Percentiles rank a stretch among this genome's conserved stretches.
Conservation (phyloP, 495 filamentous ascomycete genomes). For the Chaetomidium leptoderma region DNA sequence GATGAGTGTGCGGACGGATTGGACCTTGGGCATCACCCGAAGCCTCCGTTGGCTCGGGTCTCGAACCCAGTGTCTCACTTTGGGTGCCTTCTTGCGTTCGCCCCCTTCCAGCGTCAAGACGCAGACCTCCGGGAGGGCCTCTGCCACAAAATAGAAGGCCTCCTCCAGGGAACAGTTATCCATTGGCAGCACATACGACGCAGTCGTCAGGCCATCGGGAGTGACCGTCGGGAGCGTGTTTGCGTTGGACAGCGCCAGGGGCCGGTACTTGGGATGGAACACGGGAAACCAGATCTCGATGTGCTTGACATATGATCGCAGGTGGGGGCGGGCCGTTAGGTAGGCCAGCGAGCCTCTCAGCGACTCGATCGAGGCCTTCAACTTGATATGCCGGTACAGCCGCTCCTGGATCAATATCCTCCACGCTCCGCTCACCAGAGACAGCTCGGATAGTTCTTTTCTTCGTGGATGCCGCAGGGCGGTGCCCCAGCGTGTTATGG, state of each 20-base stretch:
- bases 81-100: conserved; percentile 66
- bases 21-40: conserved; percentile 29
- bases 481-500: conserved; percentile 57
- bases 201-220: conserved; percentile 46
- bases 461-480: conserved; percentile 63
- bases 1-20: conserved; percentile 54
- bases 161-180: conserved; percentile 66
- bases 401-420: conserved; percentile 61
- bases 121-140: conserved; percentile 54
- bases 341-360: conserved; percentile 52
- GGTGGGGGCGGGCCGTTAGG: conserved; percentile 55
- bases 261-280: conserved; percentile 52
- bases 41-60: conserved; percentile 20
- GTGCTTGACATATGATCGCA: conserved; percentile 61
- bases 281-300: conserved; percentile 72
- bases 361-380: conserved; percentile 62
- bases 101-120: conserved; percentile 71
- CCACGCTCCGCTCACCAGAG: conserved; percentile 60
- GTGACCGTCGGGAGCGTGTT: conserved; percentile 46
- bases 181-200: conserved; percentile 50
- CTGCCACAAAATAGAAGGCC: conserved; percentile 56
- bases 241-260: conserved; percentile 38
- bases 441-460: conserved; percentile 59
- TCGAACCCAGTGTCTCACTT: conserved; percentile 54
- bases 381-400: conserved; percentile 67